These are phyloP conservation scores for Elaeagnus macrophylla DNA, from an alignment of 306 rosid species.

Conservation along the genomic window DNA sequence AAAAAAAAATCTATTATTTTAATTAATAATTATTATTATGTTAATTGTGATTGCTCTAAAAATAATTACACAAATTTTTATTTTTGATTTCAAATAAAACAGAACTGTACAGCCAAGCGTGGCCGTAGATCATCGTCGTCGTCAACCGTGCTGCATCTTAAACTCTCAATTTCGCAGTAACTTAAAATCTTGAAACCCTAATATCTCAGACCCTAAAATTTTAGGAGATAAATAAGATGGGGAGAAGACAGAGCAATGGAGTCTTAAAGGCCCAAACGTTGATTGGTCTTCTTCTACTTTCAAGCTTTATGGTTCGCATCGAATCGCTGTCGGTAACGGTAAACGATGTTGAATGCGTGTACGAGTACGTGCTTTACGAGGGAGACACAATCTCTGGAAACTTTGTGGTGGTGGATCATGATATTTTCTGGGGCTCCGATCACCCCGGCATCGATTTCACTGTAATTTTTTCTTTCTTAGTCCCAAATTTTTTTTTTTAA, in stretches of 20 bases:
- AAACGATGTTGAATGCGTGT: constrained; percentile 75
- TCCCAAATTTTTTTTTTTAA: too few relatives aligned
- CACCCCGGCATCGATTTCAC: constrained; percentile 91
- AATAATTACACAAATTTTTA: too few relatives aligned
- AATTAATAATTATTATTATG: too few relatives aligned
- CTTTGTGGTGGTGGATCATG: constrained; percentile 91
- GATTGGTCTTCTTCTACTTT: constrained; percentile 32
- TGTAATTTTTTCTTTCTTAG: constrained; percentile 29
- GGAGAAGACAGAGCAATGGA: constrained; percentile 22
- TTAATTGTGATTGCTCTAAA: too few relatives aligned
- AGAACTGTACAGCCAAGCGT: too few relatives aligned
- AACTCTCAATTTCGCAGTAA: too few relatives aligned
- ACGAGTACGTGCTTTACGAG: constrained; percentile 82
- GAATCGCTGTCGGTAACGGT: constrained; percentile 75
- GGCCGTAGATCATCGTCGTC: too few relatives aligned
- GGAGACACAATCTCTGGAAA: constrained; percentile 79
- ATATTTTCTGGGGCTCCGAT: constrained; percentile 87
- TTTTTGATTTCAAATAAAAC: too few relatives aligned
- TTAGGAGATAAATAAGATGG: constrained; percentile 22
- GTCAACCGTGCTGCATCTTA: too few relatives aligned
- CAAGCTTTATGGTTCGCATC: constrained; percentile 41
- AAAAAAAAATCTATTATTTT: too few relatives aligned
- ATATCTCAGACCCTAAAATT: too few relatives aligned
- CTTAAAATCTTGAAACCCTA: too few relatives aligned
- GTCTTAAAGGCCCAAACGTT: constrained; percentile 22